Percentiles rank a stretch among this genome's conserved stretches.
phyloP scores from a whole-genome alignment of 331 rosid species.

The Rhamnella rubrinervis region DNA sequence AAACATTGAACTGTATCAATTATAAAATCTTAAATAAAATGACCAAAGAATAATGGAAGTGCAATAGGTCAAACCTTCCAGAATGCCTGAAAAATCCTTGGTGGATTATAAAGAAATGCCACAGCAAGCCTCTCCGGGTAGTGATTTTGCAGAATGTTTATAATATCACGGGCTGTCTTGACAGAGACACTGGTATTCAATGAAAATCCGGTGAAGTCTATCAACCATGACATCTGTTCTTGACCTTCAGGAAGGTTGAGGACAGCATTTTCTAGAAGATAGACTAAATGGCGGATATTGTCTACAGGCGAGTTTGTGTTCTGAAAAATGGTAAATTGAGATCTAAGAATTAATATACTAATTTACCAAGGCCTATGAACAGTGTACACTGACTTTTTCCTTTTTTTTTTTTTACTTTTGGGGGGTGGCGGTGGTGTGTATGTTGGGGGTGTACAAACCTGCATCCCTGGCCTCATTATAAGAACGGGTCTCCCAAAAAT shows the following conservation, averaged over 20 bases:
- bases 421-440: too few species aligned
- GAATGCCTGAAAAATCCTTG: constrained; percentile 83
- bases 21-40: not conserved
- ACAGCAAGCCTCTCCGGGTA: constrained; percentile 95
- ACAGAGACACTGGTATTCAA: constrained; percentile 46
- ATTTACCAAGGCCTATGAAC: not conserved
- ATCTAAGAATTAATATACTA: not conserved
- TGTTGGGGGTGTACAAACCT: constrained; percentile 44
- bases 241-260: constrained; percentile 79
- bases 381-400: not conserved
- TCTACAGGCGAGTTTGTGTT: constrained; percentile 63
- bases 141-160: constrained; percentile 78
- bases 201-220: constrained; percentile 81
- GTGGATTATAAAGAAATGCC: constrained; percentile 74
- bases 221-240: constrained; percentile 90
- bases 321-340: constrained; percentile 30
- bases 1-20: not conserved
- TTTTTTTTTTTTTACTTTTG: not conserved
- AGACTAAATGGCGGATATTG: constrained; percentile 70
- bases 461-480: constrained; percentile 88
- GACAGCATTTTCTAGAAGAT: constrained; percentile 78
- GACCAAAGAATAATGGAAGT: not conserved
- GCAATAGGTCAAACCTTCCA: constrained; percentile 61
- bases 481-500: constrained; percentile 84
- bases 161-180: constrained; percentile 75